Base-by-base conservation (phyloP, 208 protist genomes). In the Trypanosoma boissoni region DNA sequence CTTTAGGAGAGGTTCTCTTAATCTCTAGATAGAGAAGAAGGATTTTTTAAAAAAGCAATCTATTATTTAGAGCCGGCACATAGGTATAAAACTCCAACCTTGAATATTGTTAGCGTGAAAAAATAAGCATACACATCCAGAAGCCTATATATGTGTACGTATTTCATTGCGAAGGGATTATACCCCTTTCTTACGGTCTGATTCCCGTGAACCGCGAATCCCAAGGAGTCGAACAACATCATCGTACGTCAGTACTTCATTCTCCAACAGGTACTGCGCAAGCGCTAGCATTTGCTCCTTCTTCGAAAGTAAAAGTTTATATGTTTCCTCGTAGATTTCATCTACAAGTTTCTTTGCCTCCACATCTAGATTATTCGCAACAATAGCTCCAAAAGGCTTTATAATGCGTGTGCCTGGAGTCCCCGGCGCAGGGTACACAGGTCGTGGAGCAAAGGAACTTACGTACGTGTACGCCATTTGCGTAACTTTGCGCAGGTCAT, bases 401-500 rank as follows among this genome's bases (percentile, higher is more conserved):
- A 87, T 58, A 44, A 86, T 66, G 1, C 73, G 72, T 3, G 87
- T 86, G 46, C 58, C 58, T 37, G 44, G 64, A 6, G 65, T 83
- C 21, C 88, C 79, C 3, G 83, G 87, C 16, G 87, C 59, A 10
- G 83, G 75, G 62, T 91, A 98, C 14, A 93, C 84, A 8, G 76
- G 65, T 28, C 69, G 63, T 14, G 73, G 58, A 23, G 75, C 64
- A 63, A 92, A 97, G 50, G 72, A 85, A 21, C 78, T 75, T 2
- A 98, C 88, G 59, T 94, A 83, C 37, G 72, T 70, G 56, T 98
- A 99, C 6, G 97, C 97, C 64, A 98, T 92, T 3, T 78, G 71
- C 0, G 91, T 94, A 2, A 99, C 95, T 67, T 98, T 98, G 21
- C 84, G 67, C 21, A 99, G 82, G 72, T 99, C 98, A 64, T 99